Conservation (phyloP, 129 eudicot species). For the Cynara cardunculus region DNA sequence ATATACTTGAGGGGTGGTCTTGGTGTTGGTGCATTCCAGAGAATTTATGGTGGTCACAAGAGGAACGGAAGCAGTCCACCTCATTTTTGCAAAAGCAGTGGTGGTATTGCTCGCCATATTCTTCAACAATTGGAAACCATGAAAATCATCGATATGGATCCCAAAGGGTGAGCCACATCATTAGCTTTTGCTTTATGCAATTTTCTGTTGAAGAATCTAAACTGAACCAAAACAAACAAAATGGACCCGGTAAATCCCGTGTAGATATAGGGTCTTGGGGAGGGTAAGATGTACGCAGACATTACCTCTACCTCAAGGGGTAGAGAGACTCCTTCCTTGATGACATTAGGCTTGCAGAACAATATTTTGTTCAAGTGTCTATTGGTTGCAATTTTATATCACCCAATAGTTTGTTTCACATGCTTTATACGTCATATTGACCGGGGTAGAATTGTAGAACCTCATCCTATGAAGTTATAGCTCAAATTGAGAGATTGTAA, state of each 20-base stretch:
- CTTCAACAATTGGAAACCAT: constrained; percentile 67
- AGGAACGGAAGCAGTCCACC: constrained; percentile 74
- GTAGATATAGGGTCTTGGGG: neutral
- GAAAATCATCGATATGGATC: constrained; percentile 66
- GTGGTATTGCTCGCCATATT: constrained; percentile 63
- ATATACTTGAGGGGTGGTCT: constrained; percentile 74
- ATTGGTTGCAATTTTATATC: neutral
- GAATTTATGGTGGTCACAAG: constrained; percentile 77
- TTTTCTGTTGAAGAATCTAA: neutral
- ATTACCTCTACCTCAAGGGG: too few relatives aligned
- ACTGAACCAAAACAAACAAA: neutral
- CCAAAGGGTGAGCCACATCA: constrained; percentile 56
- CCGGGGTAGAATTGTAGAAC: neutral
- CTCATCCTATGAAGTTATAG: neutral
- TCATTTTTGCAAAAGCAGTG: constrained; percentile 75
- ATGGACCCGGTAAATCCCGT: neutral
- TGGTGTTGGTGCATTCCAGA: constrained; percentile 70
- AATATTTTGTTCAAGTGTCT: too few relatives aligned
- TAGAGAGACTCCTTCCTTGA: too few relatives aligned
- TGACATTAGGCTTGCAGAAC: too few relatives aligned
- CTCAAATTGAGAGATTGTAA: neutral
- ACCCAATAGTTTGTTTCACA: too few relatives aligned
- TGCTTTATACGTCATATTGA: too few relatives aligned
- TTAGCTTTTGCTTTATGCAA: neutral
- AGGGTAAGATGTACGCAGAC: neutral